Evolutionary conservation across 164 flowering plant species (phyloP).

Genomic region (Sedum album): DNA sequence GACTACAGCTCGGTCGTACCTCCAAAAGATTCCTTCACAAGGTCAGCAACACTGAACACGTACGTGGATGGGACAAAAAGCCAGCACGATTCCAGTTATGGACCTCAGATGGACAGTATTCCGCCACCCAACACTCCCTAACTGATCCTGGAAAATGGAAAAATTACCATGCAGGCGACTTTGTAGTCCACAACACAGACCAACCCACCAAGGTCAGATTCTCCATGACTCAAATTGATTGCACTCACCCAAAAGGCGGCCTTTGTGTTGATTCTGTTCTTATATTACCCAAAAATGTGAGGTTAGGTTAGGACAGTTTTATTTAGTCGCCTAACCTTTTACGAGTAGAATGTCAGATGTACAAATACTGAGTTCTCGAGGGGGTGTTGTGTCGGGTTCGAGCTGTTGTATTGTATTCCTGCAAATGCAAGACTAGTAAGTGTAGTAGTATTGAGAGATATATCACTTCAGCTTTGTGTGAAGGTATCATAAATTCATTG

Average conservation of each 20-base stretch:
- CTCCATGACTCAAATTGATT: constrained; percentile 81
- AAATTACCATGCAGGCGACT: constrained; percentile 53
- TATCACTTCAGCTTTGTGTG: too few relatives aligned
- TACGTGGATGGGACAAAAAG: too few relatives aligned
- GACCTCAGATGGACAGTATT: constrained; percentile 54
- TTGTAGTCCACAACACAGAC: constrained; percentile 26
- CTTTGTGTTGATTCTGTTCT: too few relatives aligned
- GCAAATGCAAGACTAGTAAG: too few relatives aligned
- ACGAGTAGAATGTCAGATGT: background rate
- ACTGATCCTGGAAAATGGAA: constrained; percentile 47
- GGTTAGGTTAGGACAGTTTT: constrained; percentile 5
- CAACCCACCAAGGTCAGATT: too few relatives aligned
- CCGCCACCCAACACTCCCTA: constrained; percentile 41
- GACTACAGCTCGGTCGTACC: too few relatives aligned
- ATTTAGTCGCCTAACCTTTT: background rate
- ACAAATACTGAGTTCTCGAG: background rate
- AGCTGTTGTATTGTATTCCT: too few relatives aligned
- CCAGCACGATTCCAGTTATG: constrained; percentile 35
- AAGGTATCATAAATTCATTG: too few relatives aligned
- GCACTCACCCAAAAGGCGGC: constrained; percentile 89
- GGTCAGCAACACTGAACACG: too few relatives aligned
- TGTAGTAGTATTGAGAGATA: too few relatives aligned
- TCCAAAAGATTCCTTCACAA: too few relatives aligned
- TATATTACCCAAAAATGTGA: constrained; percentile 32
- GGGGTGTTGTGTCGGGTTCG: background rate